phyloP scores from a whole-genome alignment of 108 stramenopile genomes.

The Skeletonema menzelii region DNA sequence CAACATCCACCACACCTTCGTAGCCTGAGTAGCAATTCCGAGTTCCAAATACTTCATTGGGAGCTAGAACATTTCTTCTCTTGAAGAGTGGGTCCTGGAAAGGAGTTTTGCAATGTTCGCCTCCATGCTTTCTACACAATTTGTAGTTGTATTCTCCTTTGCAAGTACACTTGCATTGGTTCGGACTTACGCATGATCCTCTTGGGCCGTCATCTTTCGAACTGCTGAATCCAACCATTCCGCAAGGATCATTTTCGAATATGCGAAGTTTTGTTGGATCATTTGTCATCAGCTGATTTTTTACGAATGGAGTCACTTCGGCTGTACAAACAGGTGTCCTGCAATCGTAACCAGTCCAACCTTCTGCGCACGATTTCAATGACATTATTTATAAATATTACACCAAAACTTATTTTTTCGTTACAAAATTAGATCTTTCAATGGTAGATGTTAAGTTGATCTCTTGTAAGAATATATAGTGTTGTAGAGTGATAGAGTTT shows the following conservation, averaged over 20 bases:
- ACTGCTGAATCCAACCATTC: slow-evolving; percentile 44
- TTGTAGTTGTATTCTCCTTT: slow-evolving; percentile 40
- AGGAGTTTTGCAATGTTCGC: slow-evolving; percentile 48
- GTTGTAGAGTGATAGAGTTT: too few species aligned
- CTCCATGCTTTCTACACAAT: slow-evolving; percentile 47
- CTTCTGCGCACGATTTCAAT: slow-evolving; percentile 78
- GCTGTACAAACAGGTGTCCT: slow-evolving; percentile 77
- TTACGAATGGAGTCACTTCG: slow-evolving; percentile 48
- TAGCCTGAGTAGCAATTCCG: slow-evolving; percentile 67
- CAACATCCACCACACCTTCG: slow-evolving; percentile 65
- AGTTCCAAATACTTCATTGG: slow-evolving; percentile 77
- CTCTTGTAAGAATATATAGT: too few species aligned
- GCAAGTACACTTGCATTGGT: slow-evolving; percentile 84
- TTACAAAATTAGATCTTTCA: too few species aligned
- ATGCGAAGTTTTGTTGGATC: slow-evolving; percentile 66
- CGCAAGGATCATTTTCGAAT: slow-evolving; percentile 87
- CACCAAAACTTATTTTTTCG: too few species aligned
- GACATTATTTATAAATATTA: too few species aligned
- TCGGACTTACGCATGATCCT: slow-evolving; percentile 83
- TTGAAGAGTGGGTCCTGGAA: slow-evolving; percentile 65
- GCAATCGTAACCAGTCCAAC: slow-evolving; percentile 89
- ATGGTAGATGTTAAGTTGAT: too few species aligned
- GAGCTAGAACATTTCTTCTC: slow-evolving; percentile 52
- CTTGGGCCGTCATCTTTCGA: slow-evolving; percentile 36
- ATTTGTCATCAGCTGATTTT: slow-evolving; percentile 64